Evolutionary conservation across 768 basidiomycete species (phyloP).

Genomic region (Pisolithus tinctorius): DNA sequence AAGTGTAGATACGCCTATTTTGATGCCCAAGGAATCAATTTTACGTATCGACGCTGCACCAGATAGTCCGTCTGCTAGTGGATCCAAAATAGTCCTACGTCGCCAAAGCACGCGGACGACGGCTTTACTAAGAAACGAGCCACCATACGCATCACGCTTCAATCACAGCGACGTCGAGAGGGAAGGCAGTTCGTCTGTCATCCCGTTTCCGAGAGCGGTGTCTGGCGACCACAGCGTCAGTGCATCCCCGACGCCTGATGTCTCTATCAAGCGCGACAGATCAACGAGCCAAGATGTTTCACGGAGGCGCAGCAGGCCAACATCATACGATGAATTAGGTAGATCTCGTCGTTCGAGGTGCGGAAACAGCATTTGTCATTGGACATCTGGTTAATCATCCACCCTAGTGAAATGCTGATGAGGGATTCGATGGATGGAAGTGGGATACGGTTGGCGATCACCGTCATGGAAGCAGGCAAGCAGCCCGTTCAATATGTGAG

Average conservation of each 20-base stretch:
- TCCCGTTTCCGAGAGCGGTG: constrained; percentile 62
- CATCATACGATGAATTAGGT: constrained; percentile 63
- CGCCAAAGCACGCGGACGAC: constrained; percentile 50
- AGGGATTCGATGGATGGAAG: constrained; percentile 62
- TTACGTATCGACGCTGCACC: constrained; percentile 53
- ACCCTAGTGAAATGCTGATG: constrained; percentile 59
- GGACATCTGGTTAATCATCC: constrained; percentile 45
- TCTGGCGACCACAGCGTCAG: constrained; percentile 42
- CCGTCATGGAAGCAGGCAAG: constrained; percentile 79
- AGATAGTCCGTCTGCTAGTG: constrained; percentile 36
- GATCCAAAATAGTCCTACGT: constrained; percentile 44
- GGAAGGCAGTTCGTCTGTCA: constrained; percentile 32
- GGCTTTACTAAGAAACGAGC: constrained; percentile 38
- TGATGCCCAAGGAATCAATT: constrained; percentile 44
- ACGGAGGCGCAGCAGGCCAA: constrained; percentile 54
- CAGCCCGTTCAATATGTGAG: constrained; percentile 76
- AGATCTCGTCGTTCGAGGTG: constrained; percentile 54
- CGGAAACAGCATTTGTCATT: constrained; percentile 66
- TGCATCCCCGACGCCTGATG: constrained; percentile 33
- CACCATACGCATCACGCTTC: constrained; percentile 36
- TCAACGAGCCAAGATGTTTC: constrained; percentile 30
- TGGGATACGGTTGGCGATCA: constrained; percentile 58
- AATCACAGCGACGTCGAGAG: constrained; percentile 28
- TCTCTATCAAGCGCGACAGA: constrained; percentile 26
- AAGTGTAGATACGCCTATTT: constrained; percentile 47